These are phyloP conservation scores for Elongisporangium undulatum DNA, from an alignment of 352 stramenopile species.

Conservation along the genomic window DNA sequence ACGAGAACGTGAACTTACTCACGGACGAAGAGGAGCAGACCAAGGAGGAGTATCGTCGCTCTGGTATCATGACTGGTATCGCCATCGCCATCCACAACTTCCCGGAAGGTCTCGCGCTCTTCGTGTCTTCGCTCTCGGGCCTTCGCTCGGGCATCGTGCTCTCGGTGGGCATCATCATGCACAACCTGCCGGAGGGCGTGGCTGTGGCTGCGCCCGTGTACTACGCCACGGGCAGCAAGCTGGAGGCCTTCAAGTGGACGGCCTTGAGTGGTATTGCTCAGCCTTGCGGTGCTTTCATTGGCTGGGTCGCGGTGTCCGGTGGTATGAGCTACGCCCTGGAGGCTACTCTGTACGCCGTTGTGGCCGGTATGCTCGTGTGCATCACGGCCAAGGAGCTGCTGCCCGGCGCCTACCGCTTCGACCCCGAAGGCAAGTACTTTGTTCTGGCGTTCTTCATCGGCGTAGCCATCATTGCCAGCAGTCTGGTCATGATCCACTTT, in stretches of 20 bases:
- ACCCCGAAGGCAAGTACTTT: conserved; percentile 83
- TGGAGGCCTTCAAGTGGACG: conserved; percentile 92
- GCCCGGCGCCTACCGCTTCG: conserved; percentile 88
- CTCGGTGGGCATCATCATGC: conserved; percentile 94
- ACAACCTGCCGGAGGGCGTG: conserved; percentile 97
- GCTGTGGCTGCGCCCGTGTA: conserved; percentile 95
- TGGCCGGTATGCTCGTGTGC: conserved; percentile 91
- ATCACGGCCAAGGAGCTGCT: conserved; percentile 92
- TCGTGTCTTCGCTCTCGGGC: conserved; percentile 90
- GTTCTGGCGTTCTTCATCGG: conserved; percentile 84
- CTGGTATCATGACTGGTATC: conserved; percentile 91
- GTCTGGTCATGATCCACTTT: conserved; percentile 83
- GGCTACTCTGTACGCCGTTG: conserved; percentile 88
- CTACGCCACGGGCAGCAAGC: conserved; percentile 92
- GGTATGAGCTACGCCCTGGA: conserved; percentile 65
- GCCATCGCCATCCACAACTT: conserved; percentile 98
- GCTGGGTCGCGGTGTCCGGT: conserved; percentile 37
- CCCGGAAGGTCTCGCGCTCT: conserved; percentile 95
- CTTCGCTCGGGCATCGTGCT: conserved; percentile 88
- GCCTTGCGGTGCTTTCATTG: conserved; percentile 88
- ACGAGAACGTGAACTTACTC: conserved; percentile 12
- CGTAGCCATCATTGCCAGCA: conserved; percentile 87
- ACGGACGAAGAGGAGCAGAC: conserved; percentile 9
- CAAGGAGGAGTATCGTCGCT: conserved; percentile 62
- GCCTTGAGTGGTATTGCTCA: conserved; percentile 87